Evolutionary conservation across 371 early-diverging fungal genomes (phyloP), one percentile per base, ranked within the genome.

Genomic region (Batkoa obscura): DNA sequence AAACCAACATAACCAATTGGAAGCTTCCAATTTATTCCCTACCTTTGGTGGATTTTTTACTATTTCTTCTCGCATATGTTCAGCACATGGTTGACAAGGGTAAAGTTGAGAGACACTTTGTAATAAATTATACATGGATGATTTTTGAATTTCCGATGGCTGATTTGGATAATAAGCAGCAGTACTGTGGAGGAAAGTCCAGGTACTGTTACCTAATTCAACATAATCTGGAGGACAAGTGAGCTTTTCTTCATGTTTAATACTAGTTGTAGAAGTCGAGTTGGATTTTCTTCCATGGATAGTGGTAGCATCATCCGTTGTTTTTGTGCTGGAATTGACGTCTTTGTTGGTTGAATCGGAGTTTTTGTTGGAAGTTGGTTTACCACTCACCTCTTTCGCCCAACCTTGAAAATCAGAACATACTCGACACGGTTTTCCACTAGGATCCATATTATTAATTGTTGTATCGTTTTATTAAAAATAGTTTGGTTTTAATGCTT

Each of bases 111-210:
- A 72, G 60, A 98, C 82, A 2, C 86, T 73, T 13, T 67, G 59
- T 42, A 91, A 64, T 47, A 93, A 76, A 0, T 71, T 62, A 55
- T 68, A 58, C 81, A 90, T 86, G 54, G 75, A 74, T 23, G 69
- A 66, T 74, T 89, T 83, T 60, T 97, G 84, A 42, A 72, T 66
- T 1, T 66, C 59, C 0, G 84, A 79, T 0, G 99, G 94, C 12
- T 70, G 65, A 15, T 88, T 84, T 0, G 99, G 98, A 66, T 94
- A 99, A 68, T 94, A 93, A 0, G 97, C 91, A 9, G 96, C 96
- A 78, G 95, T 88, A 1, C 97, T 96, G 68, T 99, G 99, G 42
- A 99, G 70, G 59, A 98, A 86, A 2, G 94, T 92, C 99, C 99
- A 99, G 0, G 97, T 90, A 1, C 88, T 74, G 33, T 83, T 70